Evolutionary conservation across 257 asterid genomes (phyloP), one percentile per base, ranked within the genome.

Genomic region (Galeopsis tetrahit): DNA sequence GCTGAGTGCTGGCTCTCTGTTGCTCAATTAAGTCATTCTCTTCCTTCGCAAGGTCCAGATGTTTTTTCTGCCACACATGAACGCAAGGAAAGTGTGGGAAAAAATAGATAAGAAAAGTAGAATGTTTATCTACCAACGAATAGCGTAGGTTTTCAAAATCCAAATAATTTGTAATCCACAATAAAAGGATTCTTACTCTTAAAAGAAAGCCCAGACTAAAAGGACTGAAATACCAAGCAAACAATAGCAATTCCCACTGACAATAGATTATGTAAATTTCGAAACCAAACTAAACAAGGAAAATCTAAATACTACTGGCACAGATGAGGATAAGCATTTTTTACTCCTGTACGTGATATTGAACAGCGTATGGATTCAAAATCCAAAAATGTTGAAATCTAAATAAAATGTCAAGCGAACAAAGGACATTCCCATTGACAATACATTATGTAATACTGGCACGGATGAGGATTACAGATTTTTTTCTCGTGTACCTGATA

Each of bases 1-100:
- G 98, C 84, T 95, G 99, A 38, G 99, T 95, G 76, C 87, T 82
- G 15, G 98, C 98, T 84, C 99, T 85, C 82, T 92, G 98, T 82
- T 95, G 96, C 87, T 95, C 98, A 78, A 83, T 40, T 13, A 95
- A 80, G 77, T 95, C 89, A 60, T 85, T 81, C 57, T 79, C 80
- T 74, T 85, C 85, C 82, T 81, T 85, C 57, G 99, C 97, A 6
- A 95, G 89, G 69, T 92, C 88, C 72, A 95, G 76, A 84, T 92
- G 99, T 49, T 82, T 92, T 87, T 90, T 87, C 99, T 94, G 87
- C 67, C 78, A 61, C 14, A 74, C 49, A 48, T 44, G 51, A 59
- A 42, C 66, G 61, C 13, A 36, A 0, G 38, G 3, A 31, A 66
- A 58, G 63, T 52, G 61, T 44, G 31, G 58, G 11, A 6, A 35